Base-by-base conservation (phyloP, 2,329 filamentous ascomycete genomes). In the Sporothrix brunneoviolacea region DNA sequence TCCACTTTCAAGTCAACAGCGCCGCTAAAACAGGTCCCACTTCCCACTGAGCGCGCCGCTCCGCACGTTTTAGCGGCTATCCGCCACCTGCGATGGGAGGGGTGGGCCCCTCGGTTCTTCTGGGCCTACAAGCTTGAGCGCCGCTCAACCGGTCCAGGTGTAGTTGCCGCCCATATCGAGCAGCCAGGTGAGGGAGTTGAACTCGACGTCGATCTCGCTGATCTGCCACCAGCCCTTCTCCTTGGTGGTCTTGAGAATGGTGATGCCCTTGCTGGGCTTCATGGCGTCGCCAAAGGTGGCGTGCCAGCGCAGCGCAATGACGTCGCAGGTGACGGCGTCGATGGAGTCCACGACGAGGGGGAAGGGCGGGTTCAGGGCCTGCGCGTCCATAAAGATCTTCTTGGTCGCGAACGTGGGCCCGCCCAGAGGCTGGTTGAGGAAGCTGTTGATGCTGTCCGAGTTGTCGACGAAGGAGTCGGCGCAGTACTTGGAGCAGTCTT, bases 81-180 rank as follows among this genome's bases (percentile, higher is more conserved):
- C n/a, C n/a, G n/a, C n/a, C n/a, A n/a, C n/a, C n/a, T n/a, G n/a
- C n/a, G n/a, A n/a, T n/a, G n/a, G n/a, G n/a, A n/a, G n/a, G n/a
- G n/a, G n/a, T n/a, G n/a, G n/a, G n/a, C n/a, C n/a, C n/a, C n/a
- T n/a, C n/a, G n/a, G n/a, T n/a, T n/a, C n/a, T n/a, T n/a, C n/a
- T n/a, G n/a, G n/a, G n/a, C n/a, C n/a, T n/a, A n/a, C n/a, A n/a
- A n/a, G n/a, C n/a, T n/a, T n/a, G n/a, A n/a, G n/a, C n/a, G n/a
- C 24, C 24, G 41, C 21, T 41, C 43, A 46, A 21, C 37, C 43
- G 2, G 37, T 51, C 49, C 49, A 63, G 24, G 55, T 60, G 53
- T 61, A 65, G 58, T 54, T 64, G 41, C 62, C 61, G 3, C 68
- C 70, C 47, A 64, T 66, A 4, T 72, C 67, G 15, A 74, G 67